Percentiles rank a stretch among this genome's conserved stretches.
These are phyloP conservation scores for Cercospora sp. DNA, from an alignment of 2,329 filamentous ascomycete genomes.

Conservation along the genomic window DNA sequence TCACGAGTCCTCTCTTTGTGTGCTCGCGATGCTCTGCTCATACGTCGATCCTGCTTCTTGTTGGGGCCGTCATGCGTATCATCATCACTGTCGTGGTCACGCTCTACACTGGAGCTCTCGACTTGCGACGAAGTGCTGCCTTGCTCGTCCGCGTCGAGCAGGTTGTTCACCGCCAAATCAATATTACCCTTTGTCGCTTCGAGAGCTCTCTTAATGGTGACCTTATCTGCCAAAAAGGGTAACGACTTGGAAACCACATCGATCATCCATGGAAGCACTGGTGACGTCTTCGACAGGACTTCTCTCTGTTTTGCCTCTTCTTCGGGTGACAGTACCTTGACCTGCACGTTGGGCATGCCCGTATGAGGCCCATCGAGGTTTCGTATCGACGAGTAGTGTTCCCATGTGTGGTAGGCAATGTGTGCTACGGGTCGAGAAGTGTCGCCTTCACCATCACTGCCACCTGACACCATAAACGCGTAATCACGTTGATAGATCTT, in stretches of 20 bases:
- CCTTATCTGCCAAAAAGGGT: constrained; percentile 52
- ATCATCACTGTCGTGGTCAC: constrained; percentile 54
- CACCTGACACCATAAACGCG: constrained; percentile 52
- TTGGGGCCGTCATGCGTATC: constrained; percentile 50
- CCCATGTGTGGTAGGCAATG: constrained; percentile 53
- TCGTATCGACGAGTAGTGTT: constrained; percentile 68
- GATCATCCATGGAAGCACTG: constrained; percentile 57
- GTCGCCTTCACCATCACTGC: constrained; percentile 33
- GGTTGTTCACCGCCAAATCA: constrained; percentile 53
- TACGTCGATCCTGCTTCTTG: constrained; percentile 53
- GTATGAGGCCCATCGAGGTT: constrained; percentile 60
- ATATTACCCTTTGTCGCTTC: constrained; percentile 56
- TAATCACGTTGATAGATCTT: constrained; percentile 60
- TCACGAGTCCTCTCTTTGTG: constrained; percentile 29
- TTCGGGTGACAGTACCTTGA: constrained; percentile 41
- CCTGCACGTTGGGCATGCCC: constrained; percentile 53
- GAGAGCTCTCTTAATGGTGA: constrained; percentile 54
- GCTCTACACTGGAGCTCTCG: constrained; percentile 52
- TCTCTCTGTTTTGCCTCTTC: constrained; percentile 44
- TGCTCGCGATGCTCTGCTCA: constrained; percentile 47
- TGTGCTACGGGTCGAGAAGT: constrained; percentile 48
- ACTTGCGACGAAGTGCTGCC: constrained; percentile 46
- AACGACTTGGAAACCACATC: constrained; percentile 54
- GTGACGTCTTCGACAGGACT: constrained; percentile 41
- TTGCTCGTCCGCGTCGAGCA: constrained; percentile 52